phyloP scores from a whole-genome alignment of 2,329 filamentous ascomycete genomes.

The Exophiala oligosperma region DNA sequence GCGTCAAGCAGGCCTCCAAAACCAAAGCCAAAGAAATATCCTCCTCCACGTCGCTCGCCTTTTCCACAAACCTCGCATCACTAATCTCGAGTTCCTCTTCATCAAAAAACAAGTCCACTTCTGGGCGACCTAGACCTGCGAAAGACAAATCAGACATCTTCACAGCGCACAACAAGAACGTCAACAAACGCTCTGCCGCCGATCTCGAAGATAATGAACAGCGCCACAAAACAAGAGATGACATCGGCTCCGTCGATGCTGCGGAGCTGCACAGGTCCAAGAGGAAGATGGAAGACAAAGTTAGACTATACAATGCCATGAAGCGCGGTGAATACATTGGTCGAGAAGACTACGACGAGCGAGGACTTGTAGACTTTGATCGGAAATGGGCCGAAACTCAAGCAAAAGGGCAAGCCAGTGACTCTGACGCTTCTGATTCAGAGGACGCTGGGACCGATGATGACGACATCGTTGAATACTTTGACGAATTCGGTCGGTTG shows the following conservation, averaged over 20 bases:
- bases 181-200: conserved; percentile 62
- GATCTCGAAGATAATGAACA: conserved; percentile 60
- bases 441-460: conserved; percentile 43
- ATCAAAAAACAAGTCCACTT: conserved; percentile 41
- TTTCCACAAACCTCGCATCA: conserved; percentile 82
- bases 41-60: conserved; percentile 73
- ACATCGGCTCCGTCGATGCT: conserved; percentile 62
- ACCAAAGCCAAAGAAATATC: conserved; percentile 64
- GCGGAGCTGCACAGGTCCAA: conserved; percentile 65
- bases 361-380: conserved; percentile 83
- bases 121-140: conserved; percentile 43
- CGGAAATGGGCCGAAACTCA: conserved; percentile 84
- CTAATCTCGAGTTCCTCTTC: conserved; percentile 65
- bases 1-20: conserved; percentile 69
- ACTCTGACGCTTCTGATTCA: conserved; percentile 34
- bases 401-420: conserved; percentile 40
- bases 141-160: conserved; percentile 70
- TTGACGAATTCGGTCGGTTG: conserved; percentile 89
- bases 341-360: conserved; percentile 36
- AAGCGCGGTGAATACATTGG: conserved; percentile 81
- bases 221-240: conserved; percentile 60
- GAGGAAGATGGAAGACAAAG: conserved; percentile 86
- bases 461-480: conserved; percentile 75
- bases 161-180: conserved; percentile 62
- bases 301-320: conserved; percentile 81